Evolutionary conservation across 805 yeast genomes (phyloP).

Genomic region (Wickerhamomyces chaumierensis): DNA sequence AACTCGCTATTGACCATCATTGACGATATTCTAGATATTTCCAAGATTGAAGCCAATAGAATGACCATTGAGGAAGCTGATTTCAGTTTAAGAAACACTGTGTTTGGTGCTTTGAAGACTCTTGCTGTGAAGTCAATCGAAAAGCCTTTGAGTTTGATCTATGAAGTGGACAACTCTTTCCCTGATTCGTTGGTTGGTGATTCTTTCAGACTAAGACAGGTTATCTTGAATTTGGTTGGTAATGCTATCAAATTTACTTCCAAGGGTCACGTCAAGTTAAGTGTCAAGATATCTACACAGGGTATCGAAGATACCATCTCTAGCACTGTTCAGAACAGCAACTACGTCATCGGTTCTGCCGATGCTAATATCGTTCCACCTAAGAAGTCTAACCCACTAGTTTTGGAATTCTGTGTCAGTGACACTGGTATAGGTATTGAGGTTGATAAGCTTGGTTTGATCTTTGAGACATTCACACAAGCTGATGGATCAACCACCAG

Average conservation of each 20-base stretch:
- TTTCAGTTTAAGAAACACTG: conserved; percentile 76
- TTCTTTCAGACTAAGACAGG: conserved; percentile 80
- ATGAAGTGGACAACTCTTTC: conserved; percentile 77
- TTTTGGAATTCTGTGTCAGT: conserved; percentile 73
- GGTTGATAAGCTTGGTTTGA: conserved; percentile 72
- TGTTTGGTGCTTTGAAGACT: conserved; percentile 82
- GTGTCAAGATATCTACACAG: conserved; percentile 45
- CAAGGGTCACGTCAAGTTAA: conserved; percentile 68
- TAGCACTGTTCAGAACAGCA: conserved; percentile 19
- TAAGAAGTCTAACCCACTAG: conserved; percentile 23
- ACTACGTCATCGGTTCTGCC: conserved; percentile 15
- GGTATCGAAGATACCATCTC: conserved; percentile 15
- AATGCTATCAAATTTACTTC: conserved; percentile 85
- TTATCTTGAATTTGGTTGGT: conserved; percentile 76
- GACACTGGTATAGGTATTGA: conserved; percentile 90
- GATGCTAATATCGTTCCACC: conserved; percentile 11
- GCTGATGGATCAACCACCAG: conserved; percentile 92
- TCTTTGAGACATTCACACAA: conserved; percentile 84
- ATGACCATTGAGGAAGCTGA: conserved; percentile 90
- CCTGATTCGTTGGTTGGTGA: conserved; percentile 84
- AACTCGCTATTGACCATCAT: conserved; percentile 77
- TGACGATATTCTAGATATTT: conserved; percentile 84
- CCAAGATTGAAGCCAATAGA: conserved; percentile 87
- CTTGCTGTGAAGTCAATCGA: conserved; percentile 85
- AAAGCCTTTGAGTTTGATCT: conserved; percentile 67